Percentiles rank a stretch among this genome's conserved stretches.
Conservation (phyloP, 208 protist genomes). For the Herpetomonas tarakana region DNA sequence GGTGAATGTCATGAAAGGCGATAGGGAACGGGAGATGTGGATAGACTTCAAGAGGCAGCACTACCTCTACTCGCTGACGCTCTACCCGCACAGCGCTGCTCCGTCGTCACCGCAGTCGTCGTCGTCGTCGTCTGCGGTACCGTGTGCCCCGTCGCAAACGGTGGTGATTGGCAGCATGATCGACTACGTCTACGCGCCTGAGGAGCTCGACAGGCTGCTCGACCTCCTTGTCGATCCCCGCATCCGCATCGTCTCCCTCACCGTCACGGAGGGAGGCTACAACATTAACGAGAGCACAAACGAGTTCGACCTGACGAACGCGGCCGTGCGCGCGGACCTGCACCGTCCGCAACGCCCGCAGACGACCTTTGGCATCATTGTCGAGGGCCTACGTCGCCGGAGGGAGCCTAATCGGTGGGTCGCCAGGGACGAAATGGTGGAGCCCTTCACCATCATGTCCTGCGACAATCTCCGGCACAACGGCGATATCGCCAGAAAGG, state of each 20-base stretch:
- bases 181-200: constrained; percentile 28
- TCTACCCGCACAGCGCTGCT: constrained; percentile 19
- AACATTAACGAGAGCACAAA: constrained; percentile 38
- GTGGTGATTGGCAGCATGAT: constrained; percentile 29
- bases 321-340: constrained; percentile 21
- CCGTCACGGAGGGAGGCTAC: constrained; percentile 47
- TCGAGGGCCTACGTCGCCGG: constrained; percentile 32
- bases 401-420: constrained; percentile 6
- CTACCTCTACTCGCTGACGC: constrained; percentile 37
- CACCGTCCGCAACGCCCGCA: constrained; percentile 16
- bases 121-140: neutral
- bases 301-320: constrained; percentile 28
- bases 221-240: constrained; percentile 22
- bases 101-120: neutral
- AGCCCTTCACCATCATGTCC: constrained; percentile 45
- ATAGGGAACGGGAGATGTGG: constrained; percentile 26
- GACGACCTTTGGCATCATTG: constrained; percentile 40
- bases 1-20: constrained; percentile 25
- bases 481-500: constrained; percentile 34
- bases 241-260: constrained; percentile 39
- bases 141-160: too few species aligned
- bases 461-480: constrained; percentile 50
- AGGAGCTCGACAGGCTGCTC: constrained; percentile 26
- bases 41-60: constrained; percentile 35
- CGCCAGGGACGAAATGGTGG: neutral